A percentile compares a stretch with the other conserved stretches of the same genome.
Conservation (phyloP, 2,329 filamentous ascomycete species). For the Diaporthe vaccinii region DNA sequence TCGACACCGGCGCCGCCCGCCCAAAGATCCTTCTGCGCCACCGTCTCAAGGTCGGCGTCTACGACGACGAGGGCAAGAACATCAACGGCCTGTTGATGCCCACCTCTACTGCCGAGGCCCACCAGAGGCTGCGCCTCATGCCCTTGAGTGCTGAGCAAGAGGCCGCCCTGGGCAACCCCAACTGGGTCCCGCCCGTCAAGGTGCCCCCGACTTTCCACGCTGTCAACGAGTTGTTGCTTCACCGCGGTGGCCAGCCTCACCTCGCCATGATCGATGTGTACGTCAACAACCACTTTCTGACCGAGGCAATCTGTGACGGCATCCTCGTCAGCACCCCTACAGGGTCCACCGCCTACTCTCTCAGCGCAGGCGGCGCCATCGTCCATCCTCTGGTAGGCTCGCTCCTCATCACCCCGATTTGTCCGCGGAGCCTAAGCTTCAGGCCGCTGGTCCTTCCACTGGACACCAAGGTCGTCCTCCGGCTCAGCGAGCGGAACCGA, state of each 20-base stretch:
- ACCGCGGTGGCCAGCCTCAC: conserved; percentile 90
- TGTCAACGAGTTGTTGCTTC: conserved; percentile 95
- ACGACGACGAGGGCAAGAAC: conserved; percentile 74
- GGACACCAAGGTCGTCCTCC: conserved; percentile 85
- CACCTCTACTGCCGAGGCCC: conserved; percentile 60
- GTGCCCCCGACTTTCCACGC: conserved; percentile 70
- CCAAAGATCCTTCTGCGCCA: conserved; percentile 89
- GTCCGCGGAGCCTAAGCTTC: conserved; percentile 91
- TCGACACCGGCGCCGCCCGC: conserved; percentile 62
- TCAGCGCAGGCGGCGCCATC: conserved; percentile 93
- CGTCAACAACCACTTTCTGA: conserved; percentile 89
- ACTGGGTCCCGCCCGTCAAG: conserved; percentile 37
- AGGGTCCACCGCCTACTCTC: conserved; percentile 93
- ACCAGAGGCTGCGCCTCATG: conserved; percentile 51
- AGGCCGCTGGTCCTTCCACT: conserved; percentile 90
- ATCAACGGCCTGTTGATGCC: conserved; percentile 68
- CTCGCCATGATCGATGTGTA: conserved; percentile 93
- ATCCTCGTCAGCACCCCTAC: conserved; percentile 96
- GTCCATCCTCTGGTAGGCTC: conserved; percentile 93
- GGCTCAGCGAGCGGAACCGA: conserved; percentile 84
- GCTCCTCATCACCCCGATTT: conserved; percentile 93
- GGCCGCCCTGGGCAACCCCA: conserved; percentile 37
- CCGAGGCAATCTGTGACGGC: conserved; percentile 93
- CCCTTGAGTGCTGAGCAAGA: conserved; percentile 41
- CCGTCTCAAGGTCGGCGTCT: conserved; percentile 87